Evolutionary conservation across 768 basidiomycete species (phyloP).

Genomic region (Clathrus columnatus): DNA sequence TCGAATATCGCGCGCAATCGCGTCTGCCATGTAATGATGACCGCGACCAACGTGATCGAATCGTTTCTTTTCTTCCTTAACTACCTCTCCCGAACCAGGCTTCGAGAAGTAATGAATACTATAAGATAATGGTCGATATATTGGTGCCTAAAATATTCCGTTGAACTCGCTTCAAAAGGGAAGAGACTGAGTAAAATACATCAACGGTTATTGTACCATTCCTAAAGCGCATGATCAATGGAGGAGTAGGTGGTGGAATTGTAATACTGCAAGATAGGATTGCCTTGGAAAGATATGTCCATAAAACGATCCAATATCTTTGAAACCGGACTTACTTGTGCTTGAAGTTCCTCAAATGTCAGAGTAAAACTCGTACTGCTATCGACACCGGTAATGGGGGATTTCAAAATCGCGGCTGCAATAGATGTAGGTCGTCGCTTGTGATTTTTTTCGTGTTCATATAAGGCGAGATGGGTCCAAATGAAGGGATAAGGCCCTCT

Average conservation of each 20-base stretch:
- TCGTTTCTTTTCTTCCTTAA: constrained; percentile 47
- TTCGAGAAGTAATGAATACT: constrained; percentile 53
- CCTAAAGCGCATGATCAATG: constrained; percentile 66
- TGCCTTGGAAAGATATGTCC: constrained; percentile 35
- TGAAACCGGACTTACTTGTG: constrained; percentile 19
- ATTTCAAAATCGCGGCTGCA: constrained; percentile 67
- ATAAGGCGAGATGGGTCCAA: constrained; percentile 71
- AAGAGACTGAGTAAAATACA: constrained; percentile 10
- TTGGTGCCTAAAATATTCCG: constrained; percentile 32
- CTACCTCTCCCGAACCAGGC: constrained; percentile 32
- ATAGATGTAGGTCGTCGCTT: constrained; percentile 46
- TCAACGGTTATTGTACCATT: constrained; percentile 58
- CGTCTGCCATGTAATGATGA: constrained; percentile 84
- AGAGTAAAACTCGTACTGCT: constrained; percentile 66
- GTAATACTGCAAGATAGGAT: constrained; percentile 64
- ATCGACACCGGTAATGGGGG: constrained; percentile 71
- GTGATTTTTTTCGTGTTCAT: constrained; percentile 72
- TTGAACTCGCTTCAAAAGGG: constrained; percentile 4
- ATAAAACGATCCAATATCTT: neutral
- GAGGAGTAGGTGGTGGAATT: constrained; percentile 34
- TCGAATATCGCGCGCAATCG: constrained; percentile 69
- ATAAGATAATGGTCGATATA: constrained; percentile 59
- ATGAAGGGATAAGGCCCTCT: constrained; percentile 67
- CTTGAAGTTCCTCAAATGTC: constrained; percentile 56
- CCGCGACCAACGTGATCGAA: constrained; percentile 61